Evolutionary conservation across 2,329 filamentous ascomycete species (phyloP).

Genomic region (Shiraia sp.): DNA sequence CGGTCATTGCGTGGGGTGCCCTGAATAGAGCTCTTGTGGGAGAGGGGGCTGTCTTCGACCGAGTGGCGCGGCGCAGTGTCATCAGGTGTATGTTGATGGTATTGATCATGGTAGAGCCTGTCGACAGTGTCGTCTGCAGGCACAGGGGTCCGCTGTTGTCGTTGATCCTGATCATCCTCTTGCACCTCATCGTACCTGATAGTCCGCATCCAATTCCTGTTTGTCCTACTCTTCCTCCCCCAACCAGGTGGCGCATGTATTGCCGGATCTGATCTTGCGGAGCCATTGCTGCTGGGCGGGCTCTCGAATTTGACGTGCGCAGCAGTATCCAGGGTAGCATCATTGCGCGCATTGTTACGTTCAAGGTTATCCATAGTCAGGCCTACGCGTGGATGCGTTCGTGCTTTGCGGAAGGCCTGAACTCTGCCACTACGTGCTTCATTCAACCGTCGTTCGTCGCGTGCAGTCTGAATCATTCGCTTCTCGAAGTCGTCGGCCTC

Average conservation of each 20-base stretch:
- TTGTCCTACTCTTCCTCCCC: slow-evolving; percentile 51
- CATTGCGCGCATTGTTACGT: slow-evolving; percentile 34
- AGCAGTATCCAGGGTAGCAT: slow-evolving; percentile 7
- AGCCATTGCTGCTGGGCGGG: slow-evolving; percentile 43
- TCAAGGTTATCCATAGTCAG: slow-evolving; percentile 51
- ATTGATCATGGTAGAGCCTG: slow-evolving; percentile 9
- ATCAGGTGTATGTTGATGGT: slow-evolving; percentile 8
- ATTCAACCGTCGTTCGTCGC: slow-evolving; percentile 47
- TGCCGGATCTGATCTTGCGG: slow-evolving; percentile 46
- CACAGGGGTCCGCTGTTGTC: slow-evolving; percentile 11
- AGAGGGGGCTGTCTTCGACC: slow-evolving; percentile 49
- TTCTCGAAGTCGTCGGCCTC: slow-evolving; percentile 52
- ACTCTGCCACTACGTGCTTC: slow-evolving; percentile 38
- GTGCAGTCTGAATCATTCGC: slow-evolving; percentile 49
- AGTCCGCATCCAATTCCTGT: slow-evolving; percentile 49
- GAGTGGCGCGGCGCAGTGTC: slow-evolving; percentile 44
- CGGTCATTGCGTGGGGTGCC: slow-evolving; percentile 30
- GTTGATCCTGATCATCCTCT: too few species aligned
- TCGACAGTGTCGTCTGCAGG: slow-evolving; percentile 22
- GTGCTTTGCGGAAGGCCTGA: slow-evolving; percentile 50
- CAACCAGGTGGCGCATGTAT: slow-evolving; percentile 51
- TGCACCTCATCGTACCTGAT: slow-evolving; percentile 37
- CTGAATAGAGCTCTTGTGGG: slow-evolving; percentile 35
- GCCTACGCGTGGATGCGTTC: slow-evolving; percentile 44
- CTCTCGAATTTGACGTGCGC: slow-evolving; percentile 27